phyloP scores from a whole-genome alignment of 345 rosid genomes.

The Zanthoxylum bungeanum region DNA sequence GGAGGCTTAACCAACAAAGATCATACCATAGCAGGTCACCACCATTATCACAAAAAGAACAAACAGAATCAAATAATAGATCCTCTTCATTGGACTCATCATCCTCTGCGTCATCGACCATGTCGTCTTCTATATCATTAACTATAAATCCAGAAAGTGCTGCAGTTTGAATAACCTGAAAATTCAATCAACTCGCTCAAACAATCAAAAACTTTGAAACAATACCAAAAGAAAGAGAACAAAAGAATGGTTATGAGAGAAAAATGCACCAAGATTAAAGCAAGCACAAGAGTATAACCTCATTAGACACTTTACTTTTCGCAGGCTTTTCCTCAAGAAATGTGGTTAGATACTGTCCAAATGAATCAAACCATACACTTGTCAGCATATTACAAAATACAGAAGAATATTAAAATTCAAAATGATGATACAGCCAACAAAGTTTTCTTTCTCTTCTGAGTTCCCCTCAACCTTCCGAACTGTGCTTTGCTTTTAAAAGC shows the following conservation, averaged over 20 bases:
- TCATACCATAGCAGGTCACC: conserved; percentile 68
- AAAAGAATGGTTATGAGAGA: background rate
- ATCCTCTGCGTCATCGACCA: conserved; percentile 34
- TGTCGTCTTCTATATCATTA: conserved; percentile 45
- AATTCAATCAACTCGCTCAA: conserved; percentile 16
- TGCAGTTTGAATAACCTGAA: conserved; percentile 40
- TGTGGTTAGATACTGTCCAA: conserved; percentile 54
- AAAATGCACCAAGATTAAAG: conserved; percentile 17
- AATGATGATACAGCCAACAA: background rate
- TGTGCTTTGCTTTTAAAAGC: background rate
- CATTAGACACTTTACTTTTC: conserved; percentile 43
- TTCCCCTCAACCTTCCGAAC: no score
- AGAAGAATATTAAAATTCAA: conserved; percentile 14
- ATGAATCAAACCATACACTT: conserved; percentile 8
- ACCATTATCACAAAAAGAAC: conserved; percentile 76
- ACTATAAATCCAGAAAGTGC: conserved; percentile 53
- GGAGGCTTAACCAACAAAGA: background rate
- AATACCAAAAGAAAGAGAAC: background rate
- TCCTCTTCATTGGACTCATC: conserved; percentile 44
- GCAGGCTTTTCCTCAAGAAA: conserved; percentile 65
- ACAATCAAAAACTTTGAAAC: conserved; percentile 9
- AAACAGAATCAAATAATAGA: conserved; percentile 58
- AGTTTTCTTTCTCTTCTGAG: background rate
- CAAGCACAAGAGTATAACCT: conserved; percentile 43
- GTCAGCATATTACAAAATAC: background rate